Percentiles rank a stretch among this genome's conserved stretches.
Evolutionary conservation across 202 grass and related monocot species (phyloP).

Genomic region (Saccharum hybrid): DNA sequence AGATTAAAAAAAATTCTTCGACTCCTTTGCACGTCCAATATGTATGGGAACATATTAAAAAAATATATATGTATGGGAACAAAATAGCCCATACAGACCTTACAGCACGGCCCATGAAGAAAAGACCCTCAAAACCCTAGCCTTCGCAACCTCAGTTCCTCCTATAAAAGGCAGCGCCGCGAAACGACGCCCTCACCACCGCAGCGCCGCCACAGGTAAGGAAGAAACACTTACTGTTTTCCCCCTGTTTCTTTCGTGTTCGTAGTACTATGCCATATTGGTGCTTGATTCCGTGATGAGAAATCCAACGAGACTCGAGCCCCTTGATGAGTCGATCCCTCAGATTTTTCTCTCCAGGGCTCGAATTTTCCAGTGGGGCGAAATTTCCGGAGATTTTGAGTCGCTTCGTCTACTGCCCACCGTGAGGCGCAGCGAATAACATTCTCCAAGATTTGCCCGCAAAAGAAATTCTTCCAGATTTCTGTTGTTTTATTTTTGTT

Average conservation of each 20-base stretch:
- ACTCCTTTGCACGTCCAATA: no score
- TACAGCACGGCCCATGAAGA: not conserved
- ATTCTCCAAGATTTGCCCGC: constrained; percentile 51
- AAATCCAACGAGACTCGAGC: not conserved
- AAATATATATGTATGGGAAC: not conserved
- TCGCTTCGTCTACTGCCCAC: constrained; percentile 61
- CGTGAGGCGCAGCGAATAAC: constrained; percentile 83
- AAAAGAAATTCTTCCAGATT: not conserved
- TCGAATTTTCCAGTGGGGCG: constrained; percentile 74
- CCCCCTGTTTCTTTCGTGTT: not conserved
- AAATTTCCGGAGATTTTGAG: constrained; percentile 84
- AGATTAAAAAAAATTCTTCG: not conserved
- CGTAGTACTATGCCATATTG: not conserved
- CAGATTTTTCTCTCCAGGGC: constrained; percentile 39
- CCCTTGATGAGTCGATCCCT: constrained; percentile 80
- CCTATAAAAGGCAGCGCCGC: constrained; percentile 31
- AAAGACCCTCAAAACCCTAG: constrained; percentile 36
- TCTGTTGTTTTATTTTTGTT: not conserved
- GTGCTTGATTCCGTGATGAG: rapidly evolving
- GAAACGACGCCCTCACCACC: not conserved
- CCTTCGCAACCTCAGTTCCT: not conserved
- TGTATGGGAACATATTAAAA: no score
- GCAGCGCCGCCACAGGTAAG: constrained; percentile 38
- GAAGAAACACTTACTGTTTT: not conserved
- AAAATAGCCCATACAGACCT: not conserved